Conservation (phyloP, 2,329 filamentous ascomycete species). For the Apiospora saccharicola region DNA sequence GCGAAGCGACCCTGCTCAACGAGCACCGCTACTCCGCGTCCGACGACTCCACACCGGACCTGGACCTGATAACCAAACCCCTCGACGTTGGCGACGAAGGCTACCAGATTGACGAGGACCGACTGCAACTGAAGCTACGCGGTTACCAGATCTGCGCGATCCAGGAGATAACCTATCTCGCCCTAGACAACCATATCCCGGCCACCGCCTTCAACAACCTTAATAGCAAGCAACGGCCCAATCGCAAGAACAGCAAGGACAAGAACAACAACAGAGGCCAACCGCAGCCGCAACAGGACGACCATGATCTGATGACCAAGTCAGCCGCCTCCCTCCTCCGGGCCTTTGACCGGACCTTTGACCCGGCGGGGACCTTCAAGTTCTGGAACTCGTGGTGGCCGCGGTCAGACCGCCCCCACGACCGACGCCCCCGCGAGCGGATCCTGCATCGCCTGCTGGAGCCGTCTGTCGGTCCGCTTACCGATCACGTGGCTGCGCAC, state of each 20-base stretch:
- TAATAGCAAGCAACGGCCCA: neutral
- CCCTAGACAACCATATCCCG: neutral
- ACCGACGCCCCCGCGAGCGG: neutral
- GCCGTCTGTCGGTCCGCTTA: neutral
- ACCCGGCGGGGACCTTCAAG: constrained; percentile 4
- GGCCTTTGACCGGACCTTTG: constrained; percentile 22
- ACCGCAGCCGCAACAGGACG: neutral
- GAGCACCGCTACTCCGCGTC: constrained; percentile 6
- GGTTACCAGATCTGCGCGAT: neutral
- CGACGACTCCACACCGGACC: neutral
- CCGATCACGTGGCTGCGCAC: constrained; percentile 6
- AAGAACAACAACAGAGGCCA: neutral
- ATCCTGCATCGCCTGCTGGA: constrained; percentile 9
- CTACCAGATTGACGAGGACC: neutral
- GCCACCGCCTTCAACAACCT: neutral
- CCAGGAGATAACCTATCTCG: neutral
- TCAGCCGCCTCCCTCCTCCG: neutral
- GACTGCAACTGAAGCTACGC: neutral
- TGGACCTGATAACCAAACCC: neutral
- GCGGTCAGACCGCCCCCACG: neutral
- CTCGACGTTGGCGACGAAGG: neutral
- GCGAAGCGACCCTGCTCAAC: constrained; percentile 2
- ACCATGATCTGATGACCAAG: neutral
- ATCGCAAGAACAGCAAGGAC: neutral
- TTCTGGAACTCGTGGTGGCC: constrained; percentile 24